These are phyloP conservation scores for Stephanodiscus minutulus DNA, from an alignment of 108 stramenopile genomes.

Conservation along the genomic window DNA sequence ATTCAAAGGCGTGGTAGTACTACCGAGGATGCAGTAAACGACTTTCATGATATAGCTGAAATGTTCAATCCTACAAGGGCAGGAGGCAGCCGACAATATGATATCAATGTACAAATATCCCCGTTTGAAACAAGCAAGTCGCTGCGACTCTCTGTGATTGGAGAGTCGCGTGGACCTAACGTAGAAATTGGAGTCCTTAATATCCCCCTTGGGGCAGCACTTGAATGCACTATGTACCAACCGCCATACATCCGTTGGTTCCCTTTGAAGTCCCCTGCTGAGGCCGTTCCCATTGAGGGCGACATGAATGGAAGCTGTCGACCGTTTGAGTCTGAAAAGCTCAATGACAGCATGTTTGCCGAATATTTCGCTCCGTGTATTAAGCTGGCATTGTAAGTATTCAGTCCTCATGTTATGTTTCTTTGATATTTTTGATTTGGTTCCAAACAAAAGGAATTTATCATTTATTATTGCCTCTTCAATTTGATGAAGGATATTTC, in stretches of 20 bases:
- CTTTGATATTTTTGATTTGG: background rate
- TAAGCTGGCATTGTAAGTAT: constrained; percentile 54
- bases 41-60: constrained; percentile 37
- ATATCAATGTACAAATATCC: constrained; percentile 71
- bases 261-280: constrained; percentile 67
- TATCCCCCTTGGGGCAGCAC: constrained; percentile 70
- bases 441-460: background rate
- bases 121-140: constrained; percentile 84
- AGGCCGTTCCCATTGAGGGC: constrained; percentile 66
- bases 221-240: constrained; percentile 68
- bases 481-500: constrained; percentile 19
- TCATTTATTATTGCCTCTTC: too few relatives aligned
- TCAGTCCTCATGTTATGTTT: background rate
- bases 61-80: constrained; percentile 29
- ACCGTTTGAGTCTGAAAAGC: constrained; percentile 71
- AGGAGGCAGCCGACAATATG: constrained; percentile 56
- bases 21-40: constrained; percentile 1
- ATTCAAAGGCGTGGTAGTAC: constrained; percentile 1
- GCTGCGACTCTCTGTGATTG: constrained; percentile 75
- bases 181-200: constrained; percentile 77
- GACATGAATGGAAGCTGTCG: constrained; percentile 67
- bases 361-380: constrained; percentile 79
- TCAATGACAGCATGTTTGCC: constrained; percentile 59
- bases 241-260: constrained; percentile 79
- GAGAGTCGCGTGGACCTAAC: constrained; percentile 62